Base-by-base conservation (phyloP, 306 rosid genomes). In the Cicer pinnatifidum region DNA sequence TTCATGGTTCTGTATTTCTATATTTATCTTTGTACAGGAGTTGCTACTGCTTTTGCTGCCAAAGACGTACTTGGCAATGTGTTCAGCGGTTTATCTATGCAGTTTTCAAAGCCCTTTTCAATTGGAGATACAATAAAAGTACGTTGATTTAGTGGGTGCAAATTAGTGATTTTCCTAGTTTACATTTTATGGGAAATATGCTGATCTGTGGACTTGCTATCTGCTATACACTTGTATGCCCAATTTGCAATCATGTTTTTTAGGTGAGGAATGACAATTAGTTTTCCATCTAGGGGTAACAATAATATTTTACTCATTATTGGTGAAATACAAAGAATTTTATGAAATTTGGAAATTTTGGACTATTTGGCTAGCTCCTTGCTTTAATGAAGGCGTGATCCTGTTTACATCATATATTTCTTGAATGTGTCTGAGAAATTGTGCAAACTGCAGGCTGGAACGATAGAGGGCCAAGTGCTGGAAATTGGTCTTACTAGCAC, bases 121-220 rank as follows among this genome's bases (percentile, higher is more conserved):
- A 79, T 91, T 16, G 99, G 96, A 84, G 99, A 94, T 82, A 94
- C 97, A 9, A 94, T 94, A 78, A 94, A 88, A 87, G 97, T 89
- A 84, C 40, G 88, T 75, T 72, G 43, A 23, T 58, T 56, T 72
- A 13, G 48, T 80, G 23, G 69, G 19, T 81, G 47, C 47, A 78
- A 40, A 16, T 54, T 77, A 73, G 9, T 76, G 67, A 11, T 20
- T 45, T 11, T 62, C 59, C 43, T 17, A 43, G 41, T 44, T 72
- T 60, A 54, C 28, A 48, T 59, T 57, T 66, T 19, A 35, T 59
- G 6, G 59, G 66, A 58, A 12, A 64, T 74, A 4, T 41, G 41
- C 59, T 71, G 48, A 51, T 38, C 28, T 12, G 13, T 28, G 52
- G 70, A 59, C 28, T 44, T 20, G 16, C 45, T 56, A 35, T 75